phyloP scores from a whole-genome alignment of 2,329 filamentous ascomycete species.

The Verticillium longisporum region DNA sequence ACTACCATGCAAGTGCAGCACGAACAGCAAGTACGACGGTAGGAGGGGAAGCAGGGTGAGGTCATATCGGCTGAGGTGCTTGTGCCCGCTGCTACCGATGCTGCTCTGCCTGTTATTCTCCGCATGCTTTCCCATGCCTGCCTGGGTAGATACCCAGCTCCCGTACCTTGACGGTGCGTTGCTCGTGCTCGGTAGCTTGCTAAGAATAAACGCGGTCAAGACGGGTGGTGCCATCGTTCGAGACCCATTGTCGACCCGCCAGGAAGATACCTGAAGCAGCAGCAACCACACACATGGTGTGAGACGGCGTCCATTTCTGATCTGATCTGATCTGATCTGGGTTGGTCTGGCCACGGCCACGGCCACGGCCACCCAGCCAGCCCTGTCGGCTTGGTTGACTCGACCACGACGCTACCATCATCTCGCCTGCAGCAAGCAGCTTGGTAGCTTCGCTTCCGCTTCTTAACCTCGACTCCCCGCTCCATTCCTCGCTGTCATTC shows the following conservation, averaged over 20 bases:
- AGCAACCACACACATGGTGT: neutral
- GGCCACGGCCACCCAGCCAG: no score
- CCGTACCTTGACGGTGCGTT: no score
- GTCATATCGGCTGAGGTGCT: slow-evolving; percentile 1
- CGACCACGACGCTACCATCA: neutral
- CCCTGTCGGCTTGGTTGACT: neutral
- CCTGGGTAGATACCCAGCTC: no score
- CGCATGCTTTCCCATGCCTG: no score
- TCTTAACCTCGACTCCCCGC: neutral
- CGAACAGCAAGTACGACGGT: neutral
- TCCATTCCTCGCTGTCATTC: slow-evolving; percentile 6
- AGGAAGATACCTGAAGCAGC: neutral
- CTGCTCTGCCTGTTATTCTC: neutral
- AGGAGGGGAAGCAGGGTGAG: neutral
- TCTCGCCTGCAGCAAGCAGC: neutral
- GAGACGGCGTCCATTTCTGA: neutral
- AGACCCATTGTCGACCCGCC: neutral
- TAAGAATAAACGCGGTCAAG: neutral
- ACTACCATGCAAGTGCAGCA: neutral
- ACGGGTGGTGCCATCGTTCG: neutral
- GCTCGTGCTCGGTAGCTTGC: no score
- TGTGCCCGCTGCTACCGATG: neutral
- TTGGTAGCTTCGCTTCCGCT: neutral
- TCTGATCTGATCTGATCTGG: neutral
- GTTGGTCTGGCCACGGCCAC: neutral